Base-by-base conservation (phyloP, 2,329 filamentous ascomycete genomes). In the Alternaria gaisen region DNA sequence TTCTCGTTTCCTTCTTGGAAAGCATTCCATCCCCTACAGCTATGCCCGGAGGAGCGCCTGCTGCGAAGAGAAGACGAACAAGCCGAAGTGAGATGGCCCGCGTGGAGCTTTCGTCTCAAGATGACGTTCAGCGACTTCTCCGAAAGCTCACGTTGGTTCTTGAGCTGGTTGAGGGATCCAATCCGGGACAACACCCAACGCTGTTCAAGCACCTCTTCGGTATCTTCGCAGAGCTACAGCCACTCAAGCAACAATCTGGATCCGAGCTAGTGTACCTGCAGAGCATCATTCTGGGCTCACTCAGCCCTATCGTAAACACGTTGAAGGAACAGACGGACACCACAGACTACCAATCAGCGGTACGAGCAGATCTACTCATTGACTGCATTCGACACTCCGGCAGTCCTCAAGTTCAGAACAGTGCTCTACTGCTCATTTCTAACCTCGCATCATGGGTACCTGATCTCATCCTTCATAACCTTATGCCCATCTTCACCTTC, bases 401-500 rank as follows among this genome's bases (percentile, higher is more conserved):
- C 26, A 97, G 91, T 77, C 93, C 94, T 0, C 93, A 97, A 65
- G 93, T 99, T 7, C 96, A 98, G 76, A 97, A 97, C 74, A 89
- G 91, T 6, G 94, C 95, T 4, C 84, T 99, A 14, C 86, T 98
- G 9, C 84, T 99, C 26, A 92, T 98, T 59, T 93, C 94, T 24
- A 91, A 89, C 58, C 84, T 99, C 41, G 94, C 95, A 22, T 90
- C 90, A 40, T 91, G 94, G 68, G 92, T 93, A 0, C 95, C 96
- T 0, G 94, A 97, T 76, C 83, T 97, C 48, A 92, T 99, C 3
- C 85, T 99, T 58, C 94, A 99, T 80, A 97, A 93, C 70, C 92
- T 99, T 55, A 99, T 99, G 95, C 95, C 95, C 12, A 94, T 99
- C 53, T 99, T 99, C 81, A 98, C 95, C 0, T 97, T 98, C 76